These are phyloP conservation scores for Candida freyschussii DNA, from an alignment of 1,139 yeast species.

Conservation along the genomic window DNA sequence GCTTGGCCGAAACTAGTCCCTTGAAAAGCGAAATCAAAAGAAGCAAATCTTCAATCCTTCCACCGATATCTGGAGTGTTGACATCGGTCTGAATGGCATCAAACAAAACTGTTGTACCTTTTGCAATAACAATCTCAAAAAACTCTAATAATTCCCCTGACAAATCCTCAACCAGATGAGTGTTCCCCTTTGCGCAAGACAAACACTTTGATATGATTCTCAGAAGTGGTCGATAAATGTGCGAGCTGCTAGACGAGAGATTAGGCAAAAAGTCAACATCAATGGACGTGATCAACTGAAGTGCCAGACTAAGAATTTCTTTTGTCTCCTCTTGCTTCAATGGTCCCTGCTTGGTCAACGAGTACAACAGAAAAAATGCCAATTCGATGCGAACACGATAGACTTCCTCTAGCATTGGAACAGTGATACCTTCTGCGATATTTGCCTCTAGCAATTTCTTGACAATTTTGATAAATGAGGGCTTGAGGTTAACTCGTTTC, in stretches of 20 bases:
- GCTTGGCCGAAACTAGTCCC: conserved; percentile 47
- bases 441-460: conserved; percentile 48
- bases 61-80: conserved; percentile 33
- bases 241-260: conserved; percentile 35
- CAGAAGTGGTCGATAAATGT: conserved; percentile 54
- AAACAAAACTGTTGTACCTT: conserved; percentile 51
- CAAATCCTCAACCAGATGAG: conserved; percentile 41
- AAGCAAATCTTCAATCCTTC: conserved; percentile 59
- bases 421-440: conserved; percentile 48
- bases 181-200: conserved; percentile 38
- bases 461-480: conserved; percentile 41
- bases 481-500: conserved; percentile 31
- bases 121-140: conserved; percentile 55
- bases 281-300: conserved; percentile 41
- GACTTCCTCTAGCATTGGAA: conserved; percentile 44
- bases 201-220: conserved; percentile 52
- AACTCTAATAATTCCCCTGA: conserved; percentile 50
- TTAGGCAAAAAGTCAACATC: conserved; percentile 43
- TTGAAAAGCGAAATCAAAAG: conserved; percentile 61
- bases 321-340: conserved; percentile 26
- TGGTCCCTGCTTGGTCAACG: conserved; percentile 31
- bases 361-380: conserved; percentile 59
- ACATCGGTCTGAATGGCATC: conserved; percentile 54
- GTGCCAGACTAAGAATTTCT: conserved; percentile 26
- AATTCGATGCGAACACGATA: conserved; percentile 63